These are phyloP conservation scores for Solanum clarkiae DNA, from an alignment of 257 asterid genomes.

Conservation along the genomic window DNA sequence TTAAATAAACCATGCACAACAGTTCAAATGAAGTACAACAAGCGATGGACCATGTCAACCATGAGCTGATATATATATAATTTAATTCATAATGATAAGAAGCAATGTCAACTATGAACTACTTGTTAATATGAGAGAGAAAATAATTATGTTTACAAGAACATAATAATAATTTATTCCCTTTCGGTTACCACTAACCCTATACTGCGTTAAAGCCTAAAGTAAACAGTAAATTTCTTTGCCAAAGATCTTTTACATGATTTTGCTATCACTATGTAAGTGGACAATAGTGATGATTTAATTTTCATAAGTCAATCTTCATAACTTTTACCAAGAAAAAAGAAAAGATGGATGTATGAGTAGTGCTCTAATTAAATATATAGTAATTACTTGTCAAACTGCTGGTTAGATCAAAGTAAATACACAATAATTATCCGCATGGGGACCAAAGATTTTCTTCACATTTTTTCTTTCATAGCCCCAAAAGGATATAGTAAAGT, in stretches of 20 bases:
- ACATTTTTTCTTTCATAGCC: conserved; percentile 18
- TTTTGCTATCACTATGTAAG: not conserved
- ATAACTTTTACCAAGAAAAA: not conserved
- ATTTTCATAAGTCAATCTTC: not conserved
- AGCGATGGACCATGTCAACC: not conserved
- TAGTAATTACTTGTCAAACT: not conserved
- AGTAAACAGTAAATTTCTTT: not conserved
- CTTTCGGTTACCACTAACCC: conserved; percentile 19
- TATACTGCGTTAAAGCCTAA: not conserved
- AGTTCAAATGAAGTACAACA: no score
- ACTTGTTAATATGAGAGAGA: not conserved
- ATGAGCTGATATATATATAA: no score
- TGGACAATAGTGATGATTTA: not conserved
- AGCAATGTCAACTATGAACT: not conserved
- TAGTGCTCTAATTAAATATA: not conserved
- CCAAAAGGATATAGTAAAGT: conserved; percentile 38
- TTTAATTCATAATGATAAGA: no score
- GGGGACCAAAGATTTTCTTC: not conserved
- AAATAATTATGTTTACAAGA: not conserved
- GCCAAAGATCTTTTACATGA: not conserved
- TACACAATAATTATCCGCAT: not conserved
- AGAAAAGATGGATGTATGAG: not conserved
- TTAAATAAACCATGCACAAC: no score
- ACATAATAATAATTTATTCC: not conserved
- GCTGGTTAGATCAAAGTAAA: conserved; percentile 1